Conservation (phyloP, 164 flowering plant genomes). For the Warburgia ugandensis region DNA sequence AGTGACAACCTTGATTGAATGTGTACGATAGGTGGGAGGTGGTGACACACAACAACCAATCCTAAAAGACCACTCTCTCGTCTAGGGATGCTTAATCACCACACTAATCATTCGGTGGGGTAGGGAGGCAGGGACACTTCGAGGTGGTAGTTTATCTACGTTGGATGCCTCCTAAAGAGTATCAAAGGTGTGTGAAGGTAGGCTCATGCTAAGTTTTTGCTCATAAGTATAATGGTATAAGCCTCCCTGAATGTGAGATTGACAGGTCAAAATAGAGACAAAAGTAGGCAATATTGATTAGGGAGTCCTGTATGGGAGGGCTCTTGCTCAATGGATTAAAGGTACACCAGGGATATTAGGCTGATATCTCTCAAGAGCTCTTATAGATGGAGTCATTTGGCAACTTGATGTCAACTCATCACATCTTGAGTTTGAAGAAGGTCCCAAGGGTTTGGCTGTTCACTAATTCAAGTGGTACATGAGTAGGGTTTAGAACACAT, state of each 20-base stretch:
- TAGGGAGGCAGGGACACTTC: slow-evolving; percentile 10
- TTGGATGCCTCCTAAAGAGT: not conserved
- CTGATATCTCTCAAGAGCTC: not conserved
- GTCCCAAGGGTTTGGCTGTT: no score
- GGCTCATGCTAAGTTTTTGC: not conserved
- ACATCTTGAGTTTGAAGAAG: no score
- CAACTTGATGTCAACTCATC: not conserved
- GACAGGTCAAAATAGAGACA: not conserved
- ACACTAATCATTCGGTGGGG: slow-evolving; percentile 12
- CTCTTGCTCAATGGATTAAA: no score
- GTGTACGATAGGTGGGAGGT: slow-evolving; percentile 11
- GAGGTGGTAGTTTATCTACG: slow-evolving; percentile 12
- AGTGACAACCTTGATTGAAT: slow-evolving; percentile 9
- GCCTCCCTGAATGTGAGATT: not conserved
- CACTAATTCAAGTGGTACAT: no score
- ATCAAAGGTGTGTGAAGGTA: not conserved
- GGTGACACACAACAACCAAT: slow-evolving; percentile 10
- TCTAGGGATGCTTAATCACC: slow-evolving; percentile 11
- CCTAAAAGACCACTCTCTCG: slow-evolving; percentile 11
- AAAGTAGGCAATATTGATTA: not conserved
- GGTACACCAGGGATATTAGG: not conserved
- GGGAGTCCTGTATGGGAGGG: no score
- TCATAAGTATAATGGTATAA: not conserved
- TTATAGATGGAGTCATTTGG: not conserved
- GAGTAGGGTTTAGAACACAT: slow-evolving; percentile 3